Conservation (phyloP, 2,329 filamentous ascomycete genomes). For the Ploettnerulaceae sp. region DNA sequence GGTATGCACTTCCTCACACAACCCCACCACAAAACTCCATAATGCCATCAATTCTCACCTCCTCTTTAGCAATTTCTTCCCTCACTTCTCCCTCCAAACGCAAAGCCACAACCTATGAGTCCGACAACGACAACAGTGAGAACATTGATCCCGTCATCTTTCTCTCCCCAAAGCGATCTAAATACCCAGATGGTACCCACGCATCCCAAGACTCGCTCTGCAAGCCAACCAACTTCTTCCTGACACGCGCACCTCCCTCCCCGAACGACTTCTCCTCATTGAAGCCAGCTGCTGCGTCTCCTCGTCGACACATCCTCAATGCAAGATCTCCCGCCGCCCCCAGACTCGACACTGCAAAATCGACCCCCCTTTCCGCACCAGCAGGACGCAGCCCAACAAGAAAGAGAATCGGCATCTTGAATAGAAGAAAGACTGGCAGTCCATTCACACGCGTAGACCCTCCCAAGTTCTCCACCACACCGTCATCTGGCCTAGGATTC, state of each 20-base stretch:
- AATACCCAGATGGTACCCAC: constrained; percentile 40
- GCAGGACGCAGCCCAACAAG: constrained; percentile 78
- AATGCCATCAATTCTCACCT: constrained; percentile 23
- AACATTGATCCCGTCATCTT: constrained; percentile 56
- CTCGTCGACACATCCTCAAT: constrained; percentile 41
- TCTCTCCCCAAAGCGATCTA: constrained; percentile 50
- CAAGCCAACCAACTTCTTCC: constrained; percentile 33
- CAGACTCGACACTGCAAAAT: constrained; percentile 44
- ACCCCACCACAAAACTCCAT: constrained; percentile 5
- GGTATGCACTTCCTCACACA: constrained; percentile 40
- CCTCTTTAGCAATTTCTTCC: constrained; percentile 18
- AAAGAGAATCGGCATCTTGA: constrained; percentile 65
- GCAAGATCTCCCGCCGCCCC: constrained; percentile 46
- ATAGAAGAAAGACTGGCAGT: constrained; percentile 60
- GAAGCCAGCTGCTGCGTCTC: constrained; percentile 19
- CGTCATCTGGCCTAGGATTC: constrained; percentile 57
- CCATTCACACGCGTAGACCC: constrained; percentile 67
- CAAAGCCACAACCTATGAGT: constrained; percentile 47
- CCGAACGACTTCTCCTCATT: constrained; percentile 28
- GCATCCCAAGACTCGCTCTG: constrained; percentile 23
- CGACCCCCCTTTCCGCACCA: constrained; percentile 58
- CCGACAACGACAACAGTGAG: constrained; percentile 53
- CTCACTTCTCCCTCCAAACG: constrained; percentile 44
- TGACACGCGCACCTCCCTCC: constrained; percentile 33
- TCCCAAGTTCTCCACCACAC: constrained; percentile 51